Conservation (phyloP, 176 grass and related monocot species). For the Triticum turgidum region DNA sequence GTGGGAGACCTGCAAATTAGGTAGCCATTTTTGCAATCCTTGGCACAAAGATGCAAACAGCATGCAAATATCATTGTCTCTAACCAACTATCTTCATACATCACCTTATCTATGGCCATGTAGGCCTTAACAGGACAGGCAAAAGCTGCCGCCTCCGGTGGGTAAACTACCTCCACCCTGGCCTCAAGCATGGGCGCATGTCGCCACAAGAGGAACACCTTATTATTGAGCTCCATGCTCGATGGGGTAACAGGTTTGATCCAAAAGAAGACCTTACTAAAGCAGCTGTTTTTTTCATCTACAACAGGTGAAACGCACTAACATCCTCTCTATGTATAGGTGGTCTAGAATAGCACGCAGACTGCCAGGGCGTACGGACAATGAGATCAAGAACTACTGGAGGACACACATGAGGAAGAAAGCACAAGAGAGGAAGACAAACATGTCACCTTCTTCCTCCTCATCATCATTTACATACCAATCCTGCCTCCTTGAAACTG, state of each 20-base stretch:
- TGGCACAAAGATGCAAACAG: slow-evolving; percentile 35
- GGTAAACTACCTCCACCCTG: slow-evolving; percentile 93
- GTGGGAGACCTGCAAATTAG: slow-evolving; percentile 69
- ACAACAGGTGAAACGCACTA: not conserved
- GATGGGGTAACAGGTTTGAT: slow-evolving; percentile 83
- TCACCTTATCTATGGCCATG: slow-evolving; percentile 13
- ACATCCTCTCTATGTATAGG: slow-evolving; percentile 38
- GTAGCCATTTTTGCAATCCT: slow-evolving; percentile 54
- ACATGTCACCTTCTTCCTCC: slow-evolving; percentile 52
- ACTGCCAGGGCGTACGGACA: slow-evolving; percentile 81
- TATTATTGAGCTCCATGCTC: slow-evolving; percentile 76
- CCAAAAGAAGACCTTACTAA: not conserved
- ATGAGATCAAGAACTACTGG: slow-evolving; percentile 97
- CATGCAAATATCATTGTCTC: slow-evolving; percentile 15
- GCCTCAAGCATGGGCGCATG: slow-evolving; percentile 84
- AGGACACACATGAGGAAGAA: slow-evolving; percentile 95
- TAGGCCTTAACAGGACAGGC: slow-evolving; percentile 78
- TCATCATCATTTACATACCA: slow-evolving; percentile 56
- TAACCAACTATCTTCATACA: slow-evolving; percentile 39
- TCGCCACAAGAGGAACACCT: slow-evolving; percentile 68
- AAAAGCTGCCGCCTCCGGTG: slow-evolving; percentile 87
- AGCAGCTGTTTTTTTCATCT: not conserved
- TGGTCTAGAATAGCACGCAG: slow-evolving; percentile 80
- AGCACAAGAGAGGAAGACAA: slow-evolving; percentile 67
- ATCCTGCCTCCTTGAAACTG: slow-evolving; percentile 30